Evolutionary conservation across 441 rosid genomes (phyloP).

Genomic region (Dalechampia spathulata): DNA sequence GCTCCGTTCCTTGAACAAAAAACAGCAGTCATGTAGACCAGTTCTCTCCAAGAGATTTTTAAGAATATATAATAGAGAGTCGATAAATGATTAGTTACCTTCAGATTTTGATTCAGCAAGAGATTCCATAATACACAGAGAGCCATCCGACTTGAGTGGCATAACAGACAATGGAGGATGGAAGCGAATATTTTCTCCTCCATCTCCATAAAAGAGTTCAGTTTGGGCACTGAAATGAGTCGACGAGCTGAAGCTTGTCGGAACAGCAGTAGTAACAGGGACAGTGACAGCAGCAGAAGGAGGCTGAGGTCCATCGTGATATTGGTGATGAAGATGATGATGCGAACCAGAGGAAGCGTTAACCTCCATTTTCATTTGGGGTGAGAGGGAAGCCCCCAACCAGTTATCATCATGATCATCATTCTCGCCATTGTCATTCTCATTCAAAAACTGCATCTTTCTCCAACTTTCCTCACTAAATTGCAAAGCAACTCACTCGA

Average conservation of each 20-base stretch:
- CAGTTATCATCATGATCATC: slow-evolving; percentile 32
- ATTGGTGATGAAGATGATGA: slow-evolving; percentile 26
- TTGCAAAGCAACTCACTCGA: slow-evolving; percentile 29
- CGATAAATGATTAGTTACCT: no score
- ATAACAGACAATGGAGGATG: slow-evolving; percentile 52
- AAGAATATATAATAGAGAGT: no score
- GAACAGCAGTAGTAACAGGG: slow-evolving; percentile 20
- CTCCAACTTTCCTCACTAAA: slow-evolving; percentile 13
- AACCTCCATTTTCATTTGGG: slow-evolving; percentile 65
- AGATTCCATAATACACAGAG: slow-evolving; percentile 71
- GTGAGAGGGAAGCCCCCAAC: slow-evolving; percentile 70
- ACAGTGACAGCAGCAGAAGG: slow-evolving; percentile 12
- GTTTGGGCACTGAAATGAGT: slow-evolving; percentile 18
- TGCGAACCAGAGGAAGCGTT: slow-evolving; percentile 25
- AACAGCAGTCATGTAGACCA: no score
- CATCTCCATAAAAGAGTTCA: slow-evolving; percentile 37
- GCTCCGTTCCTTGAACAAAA: slow-evolving; percentile 30
- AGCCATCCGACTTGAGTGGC: slow-evolving; percentile 81
- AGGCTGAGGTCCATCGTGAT: slow-evolving; percentile 18
- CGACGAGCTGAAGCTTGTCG: slow-evolving; percentile 39
- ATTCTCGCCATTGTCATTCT: slow-evolving; percentile 24
- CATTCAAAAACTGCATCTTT: slow-evolving; percentile 45
- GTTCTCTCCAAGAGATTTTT: no score
- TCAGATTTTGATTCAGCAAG: slow-evolving; percentile 53
- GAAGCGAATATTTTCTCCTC: slow-evolving; percentile 38